Percentiles rank a stretch among this genome's conserved stretches.
These are phyloP conservation scores for Aureobasidium musti DNA, from an alignment of 2,329 filamentous ascomycete species.

Conservation along the genomic window DNA sequence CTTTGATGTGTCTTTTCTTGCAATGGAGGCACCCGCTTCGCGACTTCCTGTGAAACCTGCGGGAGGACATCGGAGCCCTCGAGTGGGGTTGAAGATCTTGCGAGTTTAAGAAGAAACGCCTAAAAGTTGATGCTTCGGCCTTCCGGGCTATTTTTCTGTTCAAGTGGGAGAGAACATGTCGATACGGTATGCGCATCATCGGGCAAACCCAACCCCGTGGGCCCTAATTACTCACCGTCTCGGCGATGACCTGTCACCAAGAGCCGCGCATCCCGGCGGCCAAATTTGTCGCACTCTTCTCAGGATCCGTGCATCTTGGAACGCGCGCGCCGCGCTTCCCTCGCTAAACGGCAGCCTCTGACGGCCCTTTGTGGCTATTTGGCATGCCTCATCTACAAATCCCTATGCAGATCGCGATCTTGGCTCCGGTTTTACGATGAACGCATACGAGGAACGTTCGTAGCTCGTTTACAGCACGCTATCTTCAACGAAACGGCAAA, in stretches of 20 bases:
- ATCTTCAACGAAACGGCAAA: slow-evolving; percentile 27
- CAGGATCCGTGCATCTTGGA: slow-evolving; percentile 18
- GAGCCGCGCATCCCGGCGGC: slow-evolving; percentile 5
- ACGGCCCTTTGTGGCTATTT: not conserved
- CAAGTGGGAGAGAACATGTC: not conserved
- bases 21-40: slow-evolving; percentile 36
- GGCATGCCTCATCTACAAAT: not conserved
- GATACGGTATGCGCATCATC: slow-evolving; percentile 5
- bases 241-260: slow-evolving; percentile 1
- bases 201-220: not conserved
- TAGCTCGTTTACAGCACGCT: slow-evolving; percentile 21
- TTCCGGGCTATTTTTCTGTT: not conserved
- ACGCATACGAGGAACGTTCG: slow-evolving; percentile 13
- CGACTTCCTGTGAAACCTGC: slow-evolving; percentile 38
- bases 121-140: not conserved
- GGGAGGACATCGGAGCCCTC: slow-evolving; percentile 34
- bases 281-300: slow-evolving; percentile 5
- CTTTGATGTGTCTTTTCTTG: slow-evolving; percentile 39
- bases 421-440: slow-evolving; percentile 24
- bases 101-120: not conserved
- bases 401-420: not conserved
- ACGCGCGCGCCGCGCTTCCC: not conserved
- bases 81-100: not conserved
- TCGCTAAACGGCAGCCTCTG: slow-evolving; percentile 11
- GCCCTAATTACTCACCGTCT: not conserved